Conservation (phyloP, 768 basidiomycete species). For the Naganishia antarctica region DNA sequence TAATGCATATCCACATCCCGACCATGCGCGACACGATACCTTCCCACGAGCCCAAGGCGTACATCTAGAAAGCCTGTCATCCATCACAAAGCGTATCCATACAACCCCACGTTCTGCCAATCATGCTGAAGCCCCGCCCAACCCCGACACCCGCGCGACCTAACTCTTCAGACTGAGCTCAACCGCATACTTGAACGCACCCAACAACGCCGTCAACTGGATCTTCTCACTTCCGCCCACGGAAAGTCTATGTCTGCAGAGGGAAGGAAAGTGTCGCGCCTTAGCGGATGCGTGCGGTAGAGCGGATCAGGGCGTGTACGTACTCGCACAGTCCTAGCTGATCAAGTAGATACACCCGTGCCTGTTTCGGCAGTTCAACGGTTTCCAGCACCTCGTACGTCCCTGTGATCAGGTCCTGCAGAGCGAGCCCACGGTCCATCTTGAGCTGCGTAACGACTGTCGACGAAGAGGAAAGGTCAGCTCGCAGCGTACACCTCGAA, state of each 20-base stretch:
- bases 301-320: no score
- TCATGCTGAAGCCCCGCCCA: no score
- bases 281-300: no score
- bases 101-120: no score
- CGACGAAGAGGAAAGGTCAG: background rate
- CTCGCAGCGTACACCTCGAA: background rate
- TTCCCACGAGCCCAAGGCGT: no score
- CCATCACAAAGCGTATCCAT: no score
- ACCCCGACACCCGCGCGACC: background rate
- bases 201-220: constrained; percentile 82
- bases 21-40: no score
- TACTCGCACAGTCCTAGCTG: constrained; percentile 93
- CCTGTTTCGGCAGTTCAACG: constrained; percentile 76
- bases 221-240: constrained; percentile 84
- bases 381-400: constrained; percentile 84
- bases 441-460: constrained; percentile 82
- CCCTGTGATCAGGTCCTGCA: constrained; percentile 88
- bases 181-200: constrained; percentile 87
- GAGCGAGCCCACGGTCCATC: constrained; percentile 82
- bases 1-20: no score
- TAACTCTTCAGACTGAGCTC: constrained; percentile 52
- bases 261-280: no score
- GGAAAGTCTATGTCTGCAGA: constrained; percentile 73
- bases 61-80: no score
- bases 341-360: constrained; percentile 86